Conservation (phyloP, 805 yeast species). For the Yarrowia porcina region DNA sequence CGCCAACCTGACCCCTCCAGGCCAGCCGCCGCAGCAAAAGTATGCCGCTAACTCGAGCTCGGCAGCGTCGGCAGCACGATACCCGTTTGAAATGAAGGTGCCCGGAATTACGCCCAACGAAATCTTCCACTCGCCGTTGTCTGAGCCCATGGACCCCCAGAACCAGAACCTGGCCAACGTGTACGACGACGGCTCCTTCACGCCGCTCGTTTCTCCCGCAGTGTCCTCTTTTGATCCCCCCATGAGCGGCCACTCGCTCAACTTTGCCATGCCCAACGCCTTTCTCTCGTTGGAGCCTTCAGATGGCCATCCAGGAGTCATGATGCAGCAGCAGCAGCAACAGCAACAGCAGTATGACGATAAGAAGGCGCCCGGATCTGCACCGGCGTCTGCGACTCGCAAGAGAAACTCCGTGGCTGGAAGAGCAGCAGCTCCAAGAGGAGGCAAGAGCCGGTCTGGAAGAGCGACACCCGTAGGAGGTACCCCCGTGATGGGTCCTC, state of each 20-base stretch:
- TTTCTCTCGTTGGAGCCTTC: slow-evolving; percentile 27
- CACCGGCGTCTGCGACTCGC: not conserved
- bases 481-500: slow-evolving; percentile 24
- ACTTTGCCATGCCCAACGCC: slow-evolving; percentile 32
- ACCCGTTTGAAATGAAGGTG: slow-evolving; percentile 19
- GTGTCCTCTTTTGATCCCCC: slow-evolving; percentile 55
- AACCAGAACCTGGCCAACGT: slow-evolving; percentile 14
- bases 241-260: slow-evolving; percentile 27
- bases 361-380: not conserved
- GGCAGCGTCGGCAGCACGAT: not conserved
- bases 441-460: slow-evolving; percentile 1
- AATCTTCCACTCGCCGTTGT: slow-evolving; percentile 22
- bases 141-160: slow-evolving; percentile 22
- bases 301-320: not conserved
- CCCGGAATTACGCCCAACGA: slow-evolving; percentile 21
- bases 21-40: not conserved
- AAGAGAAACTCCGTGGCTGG: slow-evolving; percentile 8
- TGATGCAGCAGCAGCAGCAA: slow-evolving; percentile 7
- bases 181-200: slow-evolving; percentile 53
- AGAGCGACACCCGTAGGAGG: slow-evolving; percentile 10
- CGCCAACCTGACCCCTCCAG: not conserved
- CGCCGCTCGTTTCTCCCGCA: slow-evolving; percentile 76
- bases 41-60: not conserved
- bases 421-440: not conserved
- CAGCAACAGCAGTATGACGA: not conserved